A percentile compares a stretch with the other conserved stretches of the same genome.
phyloP scores from a whole-genome alignment of 1,139 yeast species.

The Yamadazyma sp. region DNA sequence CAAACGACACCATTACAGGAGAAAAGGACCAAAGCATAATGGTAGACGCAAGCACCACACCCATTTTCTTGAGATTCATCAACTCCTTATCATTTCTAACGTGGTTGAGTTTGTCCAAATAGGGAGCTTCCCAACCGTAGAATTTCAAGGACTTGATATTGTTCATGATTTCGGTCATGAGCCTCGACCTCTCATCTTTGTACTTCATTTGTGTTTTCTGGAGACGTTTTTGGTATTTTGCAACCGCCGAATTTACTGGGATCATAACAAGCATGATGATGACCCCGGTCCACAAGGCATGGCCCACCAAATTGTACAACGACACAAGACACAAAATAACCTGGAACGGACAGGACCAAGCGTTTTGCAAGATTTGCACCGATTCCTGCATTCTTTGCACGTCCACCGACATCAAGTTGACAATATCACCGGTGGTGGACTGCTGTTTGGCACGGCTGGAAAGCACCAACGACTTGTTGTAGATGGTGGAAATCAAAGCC shows the following conservation, averaged over 20 bases:
- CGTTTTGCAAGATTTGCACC: slow-evolving; percentile 24
- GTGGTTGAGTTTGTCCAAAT: slow-evolving; percentile 30
- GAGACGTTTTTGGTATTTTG: slow-evolving; percentile 25
- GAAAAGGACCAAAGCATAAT: slow-evolving; percentile 36
- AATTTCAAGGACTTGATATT: slow-evolving; percentile 40
- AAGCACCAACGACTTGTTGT: slow-evolving; percentile 32
- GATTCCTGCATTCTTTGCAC: slow-evolving; percentile 23
- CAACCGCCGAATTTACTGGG: slow-evolving; percentile 32
- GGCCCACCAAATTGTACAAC: slow-evolving; percentile 29
- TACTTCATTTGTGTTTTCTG: slow-evolving; percentile 27
- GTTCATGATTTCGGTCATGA: slow-evolving; percentile 38
- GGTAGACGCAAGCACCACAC: slow-evolving; percentile 31
- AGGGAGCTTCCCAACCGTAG: slow-evolving; percentile 41
- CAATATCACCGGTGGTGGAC: slow-evolving; percentile 40
- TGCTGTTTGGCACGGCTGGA: slow-evolving; percentile 36
- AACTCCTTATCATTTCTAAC: slow-evolving; percentile 39
- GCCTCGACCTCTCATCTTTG: slow-evolving; percentile 36
- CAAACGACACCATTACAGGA: slow-evolving; percentile 35
- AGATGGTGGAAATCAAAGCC: slow-evolving; percentile 30
- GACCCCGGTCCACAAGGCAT: slow-evolving; percentile 36
- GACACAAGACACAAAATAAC: slow-evolving; percentile 27
- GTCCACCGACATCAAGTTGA: slow-evolving; percentile 39
- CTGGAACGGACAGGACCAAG: slow-evolving; percentile 29
- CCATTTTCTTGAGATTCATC: slow-evolving; percentile 25
- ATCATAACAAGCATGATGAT: slow-evolving; percentile 30